Conservation (phyloP, 257 asterid genomes). For the Thymus mandschuricus region DNA sequence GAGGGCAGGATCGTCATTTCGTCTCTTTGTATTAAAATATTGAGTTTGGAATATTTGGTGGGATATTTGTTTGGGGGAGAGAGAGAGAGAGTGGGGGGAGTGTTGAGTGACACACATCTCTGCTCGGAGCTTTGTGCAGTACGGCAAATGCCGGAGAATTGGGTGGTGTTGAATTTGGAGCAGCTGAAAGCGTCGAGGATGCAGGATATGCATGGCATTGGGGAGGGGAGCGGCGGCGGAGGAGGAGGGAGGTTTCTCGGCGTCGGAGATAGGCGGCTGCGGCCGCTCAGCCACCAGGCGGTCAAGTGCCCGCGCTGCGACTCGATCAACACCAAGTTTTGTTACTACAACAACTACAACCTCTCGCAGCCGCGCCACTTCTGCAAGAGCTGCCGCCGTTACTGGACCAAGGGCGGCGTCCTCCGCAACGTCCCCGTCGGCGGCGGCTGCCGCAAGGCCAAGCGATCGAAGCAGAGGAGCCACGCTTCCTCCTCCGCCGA, state of each 20-base stretch:
- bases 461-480: constrained; percentile 57
- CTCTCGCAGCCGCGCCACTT: constrained; percentile 94
- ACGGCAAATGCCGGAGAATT: constrained; percentile 27
- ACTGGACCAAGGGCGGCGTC: constrained; percentile 97
- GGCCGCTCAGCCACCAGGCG: constrained; percentile 57
- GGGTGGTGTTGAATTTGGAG: not conserved
- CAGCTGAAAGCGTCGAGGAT: constrained; percentile 32
- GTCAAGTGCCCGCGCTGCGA: constrained; percentile 94
- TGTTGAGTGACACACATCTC: constrained; percentile 22
- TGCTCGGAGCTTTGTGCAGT: constrained; percentile 9
- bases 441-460: constrained; percentile 90
- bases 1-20: constrained; percentile 46
- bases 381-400: constrained; percentile 87
- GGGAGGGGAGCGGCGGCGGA: constrained; percentile 31
- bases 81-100: not conserved
- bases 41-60: constrained; percentile 41
- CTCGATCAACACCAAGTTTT: constrained; percentile 80
- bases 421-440: constrained; percentile 95
- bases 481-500: constrained; percentile 18
- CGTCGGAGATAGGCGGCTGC: constrained; percentile 58
- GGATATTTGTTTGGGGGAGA: constrained; percentile 52
- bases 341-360: constrained; percentile 88
- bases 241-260: constrained; percentile 39
- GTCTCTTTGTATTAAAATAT: not conserved
- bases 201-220: constrained; percentile 68